Base-by-base conservation (phyloP, 129 eudicot genomes). In the Silybum marianum region DNA sequence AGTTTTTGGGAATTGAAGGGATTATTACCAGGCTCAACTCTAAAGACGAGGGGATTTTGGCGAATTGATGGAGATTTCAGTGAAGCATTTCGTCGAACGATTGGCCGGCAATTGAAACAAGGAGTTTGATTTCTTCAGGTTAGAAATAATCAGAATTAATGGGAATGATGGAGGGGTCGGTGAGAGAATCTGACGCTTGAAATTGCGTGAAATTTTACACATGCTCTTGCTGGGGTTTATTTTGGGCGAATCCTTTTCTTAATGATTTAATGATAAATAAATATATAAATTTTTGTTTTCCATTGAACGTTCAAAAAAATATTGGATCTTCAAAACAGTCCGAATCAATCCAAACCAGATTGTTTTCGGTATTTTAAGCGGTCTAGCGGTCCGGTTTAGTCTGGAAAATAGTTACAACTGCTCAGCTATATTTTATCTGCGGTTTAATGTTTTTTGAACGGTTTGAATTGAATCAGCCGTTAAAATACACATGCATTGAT, bases 61-160 rank as follows among this genome's bases (percentile, higher is more conserved):
- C 16, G 36, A 69, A 69, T 25, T 67, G 40, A 70, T 69, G 68
- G 67, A 42, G 67, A 78, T 78, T 68, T 78, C 23, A 51, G 48
- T 79, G 34, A 70, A 34, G 76, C 76, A 79, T 79, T 79, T 79
- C 69, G 75, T 46, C 69, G 38, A 79, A 69, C 82, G 72, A 28
- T 23, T 79, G 69, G 82, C 82, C 82, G 76, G 82, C 76, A 79
- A 18, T 30, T 58, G 66, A 58, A 58, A 18, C 66, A 58, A 58
- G 10, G 66, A 19, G 66, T 58, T 58, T 58, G 66, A 58, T 58
- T 51, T 51, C 22, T 51, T 51, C 63, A n/a, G 0, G 60, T 48
- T 51, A 51, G 21, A 51, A 51, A 51, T 16, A 48, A 48, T 48
- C 19, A 5, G 24, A 58, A 58, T n/a, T 58, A n/a, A 16, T 16